Evolutionary conservation across 169 alveolate genomes (phyloP).

Genomic region (Eimeria brunetti): DNA sequence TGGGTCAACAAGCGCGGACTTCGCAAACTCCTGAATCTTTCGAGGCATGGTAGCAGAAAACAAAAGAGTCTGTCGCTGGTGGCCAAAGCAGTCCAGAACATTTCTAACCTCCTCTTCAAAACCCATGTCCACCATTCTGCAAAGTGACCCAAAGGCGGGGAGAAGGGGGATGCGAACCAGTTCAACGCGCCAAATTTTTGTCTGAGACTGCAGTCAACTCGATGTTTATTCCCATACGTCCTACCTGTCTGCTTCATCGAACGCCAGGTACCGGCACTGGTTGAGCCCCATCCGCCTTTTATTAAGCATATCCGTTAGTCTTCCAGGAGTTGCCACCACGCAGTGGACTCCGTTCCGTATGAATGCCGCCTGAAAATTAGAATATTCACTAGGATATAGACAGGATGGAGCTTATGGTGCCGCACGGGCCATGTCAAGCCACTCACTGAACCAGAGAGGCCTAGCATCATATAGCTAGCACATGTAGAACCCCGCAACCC

Average conservation of each 20-base stretch:
- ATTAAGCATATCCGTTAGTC: slow-evolving; percentile 96
- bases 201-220: neutral
- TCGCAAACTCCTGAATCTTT: slow-evolving; percentile 97
- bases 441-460: neutral
- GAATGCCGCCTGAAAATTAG: slow-evolving; percentile 67
- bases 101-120: slow-evolving; percentile 97
- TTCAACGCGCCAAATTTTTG: neutral
- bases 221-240: neutral
- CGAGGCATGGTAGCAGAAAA: slow-evolving; percentile 99
- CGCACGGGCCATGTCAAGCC: neutral
- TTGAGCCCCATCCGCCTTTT: slow-evolving; percentile 91
- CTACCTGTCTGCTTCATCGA: slow-evolving; percentile 99
- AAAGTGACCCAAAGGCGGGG: neutral
- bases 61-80: slow-evolving; percentile 95
- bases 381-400: neutral
- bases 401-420: neutral
- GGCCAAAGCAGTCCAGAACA: slow-evolving; percentile 93
- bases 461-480: neutral
- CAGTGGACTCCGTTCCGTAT: slow-evolving; percentile 94
- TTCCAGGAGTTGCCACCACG: slow-evolving; percentile 99
- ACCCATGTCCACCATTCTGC: slow-evolving; percentile 96
- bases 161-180: neutral
- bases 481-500: neutral
- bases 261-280: slow-evolving; percentile 93
- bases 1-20: slow-evolving; percentile 94